Conservation (phyloP, 257 asterid species). For the Knoxia roxburghii region DNA sequence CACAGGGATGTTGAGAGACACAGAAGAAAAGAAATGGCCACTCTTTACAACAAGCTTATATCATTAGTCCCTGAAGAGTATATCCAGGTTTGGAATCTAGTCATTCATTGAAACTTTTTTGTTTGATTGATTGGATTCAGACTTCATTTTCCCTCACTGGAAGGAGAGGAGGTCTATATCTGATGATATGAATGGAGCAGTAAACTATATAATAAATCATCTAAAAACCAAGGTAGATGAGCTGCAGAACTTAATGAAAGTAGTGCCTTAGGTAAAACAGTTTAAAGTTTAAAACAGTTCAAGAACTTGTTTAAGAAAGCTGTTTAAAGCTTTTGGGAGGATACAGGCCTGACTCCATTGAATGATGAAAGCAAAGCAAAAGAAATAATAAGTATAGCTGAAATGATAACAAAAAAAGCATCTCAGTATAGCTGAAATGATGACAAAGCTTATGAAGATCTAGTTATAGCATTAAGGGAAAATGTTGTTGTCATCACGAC, state of each 20-base stretch:
- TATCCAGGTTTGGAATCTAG: conserved; percentile 34
- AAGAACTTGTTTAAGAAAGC: background rate
- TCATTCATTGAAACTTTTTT: too few relatives aligned
- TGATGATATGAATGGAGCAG: conserved; percentile 37
- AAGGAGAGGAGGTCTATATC: conserved; percentile 27
- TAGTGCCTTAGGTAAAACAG: too few relatives aligned
- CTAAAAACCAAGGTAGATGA: conserved; percentile 27
- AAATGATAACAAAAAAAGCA: too few relatives aligned
- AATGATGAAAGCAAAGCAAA: background rate
- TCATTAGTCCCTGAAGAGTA: conserved; percentile 46
- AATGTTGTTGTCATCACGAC: background rate
- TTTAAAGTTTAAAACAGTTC: background rate
- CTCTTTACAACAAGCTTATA: conserved; percentile 42
- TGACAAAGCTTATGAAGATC: background rate
- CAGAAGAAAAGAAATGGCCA: conserved; percentile 56
- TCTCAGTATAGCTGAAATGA: too few relatives aligned
- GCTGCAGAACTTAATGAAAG: background rate
- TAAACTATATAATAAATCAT: conserved; percentile 30
- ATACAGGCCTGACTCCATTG: background rate
- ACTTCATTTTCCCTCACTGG: too few relatives aligned
- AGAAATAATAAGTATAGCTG: background rate
- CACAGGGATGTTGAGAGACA: conserved; percentile 50
- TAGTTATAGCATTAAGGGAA: background rate
- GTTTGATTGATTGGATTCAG: too few relatives aligned
- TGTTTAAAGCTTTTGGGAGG: background rate